Percentiles rank a stretch among this genome's conserved stretches.
Conservation (phyloP, 331 rosid species). For the Phaseolus coccineus region DNA sequence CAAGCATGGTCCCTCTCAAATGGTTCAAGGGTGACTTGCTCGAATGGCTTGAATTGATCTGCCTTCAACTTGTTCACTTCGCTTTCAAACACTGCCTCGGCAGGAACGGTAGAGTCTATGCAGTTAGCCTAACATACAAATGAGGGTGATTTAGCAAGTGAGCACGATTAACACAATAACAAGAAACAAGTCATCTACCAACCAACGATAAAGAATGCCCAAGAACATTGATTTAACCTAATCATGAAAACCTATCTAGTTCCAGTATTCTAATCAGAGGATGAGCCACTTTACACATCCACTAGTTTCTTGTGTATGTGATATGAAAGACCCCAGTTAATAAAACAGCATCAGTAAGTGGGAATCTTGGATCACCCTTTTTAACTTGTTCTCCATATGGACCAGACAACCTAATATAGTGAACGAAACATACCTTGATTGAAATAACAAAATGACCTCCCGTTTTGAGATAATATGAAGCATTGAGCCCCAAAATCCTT, state of each 20-base stretch:
- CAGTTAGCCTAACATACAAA: constrained; percentile 48
- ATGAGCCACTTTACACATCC: too few species aligned
- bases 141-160: too few species aligned
- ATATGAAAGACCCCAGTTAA: too few species aligned
- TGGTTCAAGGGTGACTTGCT: constrained; percentile 68
- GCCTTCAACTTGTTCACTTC: constrained; percentile 76
- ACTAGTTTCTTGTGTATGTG: too few species aligned
- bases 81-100: constrained; percentile 47
- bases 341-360: neutral
- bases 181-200: too few species aligned
- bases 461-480: constrained; percentile 66
- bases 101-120: constrained; percentile 60
- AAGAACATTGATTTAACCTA: too few species aligned
- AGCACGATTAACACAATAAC: too few species aligned
- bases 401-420: too few species aligned
- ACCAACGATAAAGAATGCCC: too few species aligned
- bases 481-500: constrained; percentile 57
- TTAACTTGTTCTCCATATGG: neutral
- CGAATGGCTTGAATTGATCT: constrained; percentile 60
- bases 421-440: constrained; percentile 43
- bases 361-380: neutral
- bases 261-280: too few species aligned
- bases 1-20: constrained; percentile 96
- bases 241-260: too few species aligned
- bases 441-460: constrained; percentile 97